phyloP scores from a whole-genome alignment of 1,139 yeast genomes.

The Suzukiozyma palmioleophila region DNA sequence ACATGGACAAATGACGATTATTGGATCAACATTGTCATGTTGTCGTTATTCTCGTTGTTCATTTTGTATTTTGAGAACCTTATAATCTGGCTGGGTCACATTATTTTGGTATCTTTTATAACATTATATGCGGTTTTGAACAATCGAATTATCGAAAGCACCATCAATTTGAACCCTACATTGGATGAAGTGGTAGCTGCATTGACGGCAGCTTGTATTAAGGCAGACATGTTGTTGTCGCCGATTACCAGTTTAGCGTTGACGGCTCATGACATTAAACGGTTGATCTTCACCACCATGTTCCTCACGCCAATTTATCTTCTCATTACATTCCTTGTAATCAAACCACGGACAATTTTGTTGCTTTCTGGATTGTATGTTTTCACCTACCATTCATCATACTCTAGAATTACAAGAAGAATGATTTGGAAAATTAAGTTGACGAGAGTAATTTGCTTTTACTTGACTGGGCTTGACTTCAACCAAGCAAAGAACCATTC shows the following conservation, averaged over 20 bases:
- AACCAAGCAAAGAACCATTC: constrained; percentile 49
- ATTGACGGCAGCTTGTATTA: constrained; percentile 68
- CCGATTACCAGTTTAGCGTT: constrained; percentile 73
- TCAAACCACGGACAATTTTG: constrained; percentile 69
- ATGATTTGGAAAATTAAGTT: constrained; percentile 78
- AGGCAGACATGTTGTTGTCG: constrained; percentile 69
- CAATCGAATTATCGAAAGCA: constrained; percentile 45
- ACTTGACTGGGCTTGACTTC: constrained; percentile 83
- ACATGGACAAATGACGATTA: constrained; percentile 92
- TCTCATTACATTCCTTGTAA: constrained; percentile 57
- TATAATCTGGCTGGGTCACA: constrained; percentile 76
- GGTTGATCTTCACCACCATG: constrained; percentile 77
- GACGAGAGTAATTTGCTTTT: constrained; percentile 67
- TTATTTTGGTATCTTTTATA: constrained; percentile 63
- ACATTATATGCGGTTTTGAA: constrained; percentile 64
- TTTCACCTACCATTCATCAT: constrained; percentile 81
- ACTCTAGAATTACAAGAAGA: constrained; percentile 75
- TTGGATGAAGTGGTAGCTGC: constrained; percentile 86
- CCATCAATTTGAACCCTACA: constrained; percentile 62
- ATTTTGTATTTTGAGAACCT: constrained; percentile 73
- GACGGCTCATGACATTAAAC: constrained; percentile 72
- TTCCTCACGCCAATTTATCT: constrained; percentile 83
- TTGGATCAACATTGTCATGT: constrained; percentile 68
- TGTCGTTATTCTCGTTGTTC: constrained; percentile 51
- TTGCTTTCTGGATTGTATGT: constrained; percentile 57